These are phyloP conservation scores for Penicillium concentricum DNA, from an alignment of 2,329 filamentous ascomycete species.

Conservation along the genomic window DNA sequence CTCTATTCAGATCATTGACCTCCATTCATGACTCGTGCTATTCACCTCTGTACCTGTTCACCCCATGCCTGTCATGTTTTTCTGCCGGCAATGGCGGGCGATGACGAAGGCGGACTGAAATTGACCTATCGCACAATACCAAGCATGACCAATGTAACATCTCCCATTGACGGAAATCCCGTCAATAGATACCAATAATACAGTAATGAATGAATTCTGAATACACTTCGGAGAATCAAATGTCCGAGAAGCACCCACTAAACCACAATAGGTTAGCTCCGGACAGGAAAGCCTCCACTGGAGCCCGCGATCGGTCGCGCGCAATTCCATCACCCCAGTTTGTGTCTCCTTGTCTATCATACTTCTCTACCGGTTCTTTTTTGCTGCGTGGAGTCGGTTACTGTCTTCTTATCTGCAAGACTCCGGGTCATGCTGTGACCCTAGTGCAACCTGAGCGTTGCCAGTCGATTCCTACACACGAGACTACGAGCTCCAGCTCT, in stretches of 20 bases:
- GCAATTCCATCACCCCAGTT: constrained; percentile 32
- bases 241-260: constrained; percentile 23
- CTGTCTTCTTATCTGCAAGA: constrained; percentile 10
- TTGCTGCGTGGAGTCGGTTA: constrained; percentile 4
- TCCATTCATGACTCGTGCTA: background rate
- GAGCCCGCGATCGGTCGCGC: constrained; percentile 41
- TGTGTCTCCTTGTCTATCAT: constrained; percentile 11
- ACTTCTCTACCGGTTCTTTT: constrained; percentile 8
- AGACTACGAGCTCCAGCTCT: constrained; percentile 22
- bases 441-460: constrained; percentile 20
- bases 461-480: constrained; percentile 12
- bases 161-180: background rate
- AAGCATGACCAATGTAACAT: background rate
- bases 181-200: background rate
- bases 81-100: constrained; percentile 24
- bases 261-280: constrained; percentile 26
- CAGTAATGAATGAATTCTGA: constrained; percentile 1
- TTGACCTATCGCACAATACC: constrained; percentile 11
- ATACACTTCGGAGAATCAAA: constrained; percentile 25
- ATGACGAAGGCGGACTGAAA: constrained; percentile 34
- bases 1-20: background rate
- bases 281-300: constrained; percentile 34
- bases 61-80: constrained; percentile 12
- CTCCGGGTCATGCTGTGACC: constrained; percentile 25
- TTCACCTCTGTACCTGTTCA: background rate